Conservation (phyloP, 805 yeast species). For the Candida tallmaniae region DNA sequence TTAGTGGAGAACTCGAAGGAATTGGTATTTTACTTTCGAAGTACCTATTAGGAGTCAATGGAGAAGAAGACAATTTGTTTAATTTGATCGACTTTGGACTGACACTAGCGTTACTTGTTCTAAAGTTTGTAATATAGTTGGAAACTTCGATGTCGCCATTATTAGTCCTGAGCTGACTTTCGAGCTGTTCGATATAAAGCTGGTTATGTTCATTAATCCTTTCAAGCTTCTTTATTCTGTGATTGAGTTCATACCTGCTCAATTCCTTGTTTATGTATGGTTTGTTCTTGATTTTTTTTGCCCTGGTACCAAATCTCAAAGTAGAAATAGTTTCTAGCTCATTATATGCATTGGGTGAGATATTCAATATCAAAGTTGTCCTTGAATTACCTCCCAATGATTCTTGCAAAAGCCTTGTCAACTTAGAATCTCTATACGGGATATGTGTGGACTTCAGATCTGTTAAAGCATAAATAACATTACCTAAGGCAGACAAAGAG, state of each 20-base stretch:
- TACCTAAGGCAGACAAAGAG: constrained; percentile 73
- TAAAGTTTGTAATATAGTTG: not conserved
- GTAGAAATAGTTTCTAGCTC: constrained; percentile 84
- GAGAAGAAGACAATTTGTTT: constrained; percentile 1
- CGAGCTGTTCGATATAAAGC: constrained; percentile 35
- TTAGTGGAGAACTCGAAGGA: constrained; percentile 6
- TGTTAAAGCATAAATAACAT: constrained; percentile 74
- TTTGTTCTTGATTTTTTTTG: constrained; percentile 70
- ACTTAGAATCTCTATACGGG: constrained; percentile 81
- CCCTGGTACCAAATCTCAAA: constrained; percentile 81
- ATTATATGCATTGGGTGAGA: constrained; percentile 75
- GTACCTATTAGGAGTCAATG: constrained; percentile 13
- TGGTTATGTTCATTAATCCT: constrained; percentile 24
- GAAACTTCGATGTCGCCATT: constrained; percentile 21
- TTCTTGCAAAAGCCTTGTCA: constrained; percentile 71
- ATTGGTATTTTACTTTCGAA: constrained; percentile 9
- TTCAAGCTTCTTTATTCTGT: constrained; percentile 32
- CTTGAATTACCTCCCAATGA: constrained; percentile 86
- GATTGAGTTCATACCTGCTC: constrained; percentile 45
- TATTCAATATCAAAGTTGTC: constrained; percentile 82
- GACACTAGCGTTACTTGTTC: not conserved
- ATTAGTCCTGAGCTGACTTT: constrained; percentile 28
- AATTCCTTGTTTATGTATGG: constrained; percentile 62
- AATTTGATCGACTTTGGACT: not conserved
- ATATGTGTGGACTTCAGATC: constrained; percentile 67